phyloP scores from a whole-genome alignment of 306 rosid genomes.

The Corylus americana region DNA sequence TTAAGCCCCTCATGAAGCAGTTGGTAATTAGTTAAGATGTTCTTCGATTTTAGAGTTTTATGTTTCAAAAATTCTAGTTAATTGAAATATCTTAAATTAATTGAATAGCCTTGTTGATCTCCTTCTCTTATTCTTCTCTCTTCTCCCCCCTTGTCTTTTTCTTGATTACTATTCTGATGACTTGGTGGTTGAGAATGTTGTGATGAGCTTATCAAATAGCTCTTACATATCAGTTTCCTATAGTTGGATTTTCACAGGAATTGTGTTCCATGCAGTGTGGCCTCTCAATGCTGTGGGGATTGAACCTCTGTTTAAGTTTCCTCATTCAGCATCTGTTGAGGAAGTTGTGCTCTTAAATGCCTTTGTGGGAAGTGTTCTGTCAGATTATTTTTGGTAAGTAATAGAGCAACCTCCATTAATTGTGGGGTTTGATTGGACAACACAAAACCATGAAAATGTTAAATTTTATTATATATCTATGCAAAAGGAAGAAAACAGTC shows the following conservation, averaged over 20 bases:
- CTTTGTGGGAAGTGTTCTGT: conserved; percentile 57
- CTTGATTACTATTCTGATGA: not conserved
- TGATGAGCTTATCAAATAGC: not conserved
- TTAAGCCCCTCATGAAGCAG: not conserved
- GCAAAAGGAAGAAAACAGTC: not conserved
- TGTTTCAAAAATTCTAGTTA: not conserved
- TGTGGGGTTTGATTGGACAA: not conserved
- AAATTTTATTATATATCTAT: not conserved
- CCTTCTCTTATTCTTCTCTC: not conserved
- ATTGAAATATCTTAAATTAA: not conserved
- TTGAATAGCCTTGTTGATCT: not conserved
- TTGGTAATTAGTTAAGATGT: not conserved
- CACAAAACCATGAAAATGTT: not conserved
- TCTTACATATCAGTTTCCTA: conserved; percentile 1
- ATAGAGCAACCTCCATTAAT: conserved; percentile 15
- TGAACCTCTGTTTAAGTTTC: conserved; percentile 55
- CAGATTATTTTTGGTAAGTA: conserved; percentile 72
- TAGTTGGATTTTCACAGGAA: conserved; percentile 4
- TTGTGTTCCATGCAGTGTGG: conserved; percentile 51
- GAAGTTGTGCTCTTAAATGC: conserved; percentile 64
- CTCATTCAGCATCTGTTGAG: conserved; percentile 43
- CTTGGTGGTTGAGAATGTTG: conserved; percentile 12
- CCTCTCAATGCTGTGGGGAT: conserved; percentile 66
- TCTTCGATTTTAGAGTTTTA: not conserved
- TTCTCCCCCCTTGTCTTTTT: not conserved